Evolutionary conservation across 441 rosid species (phyloP).

Genomic region (Mallotus japonicus): DNA sequence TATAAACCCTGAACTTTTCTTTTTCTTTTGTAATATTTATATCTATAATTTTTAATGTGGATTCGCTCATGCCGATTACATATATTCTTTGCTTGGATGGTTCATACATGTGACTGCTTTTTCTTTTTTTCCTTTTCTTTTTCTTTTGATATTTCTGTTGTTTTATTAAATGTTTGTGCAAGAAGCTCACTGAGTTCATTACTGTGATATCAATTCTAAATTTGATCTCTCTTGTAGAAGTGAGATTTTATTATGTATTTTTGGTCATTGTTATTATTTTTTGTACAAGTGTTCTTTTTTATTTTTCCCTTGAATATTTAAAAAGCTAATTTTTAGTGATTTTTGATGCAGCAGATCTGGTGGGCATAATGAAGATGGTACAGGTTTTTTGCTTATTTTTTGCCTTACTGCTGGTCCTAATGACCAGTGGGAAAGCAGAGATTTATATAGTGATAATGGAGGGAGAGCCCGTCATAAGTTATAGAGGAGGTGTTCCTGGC

Average conservation of each 20-base stretch:
- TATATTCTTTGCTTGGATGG: slow-evolving; percentile 11
- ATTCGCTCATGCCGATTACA: not conserved
- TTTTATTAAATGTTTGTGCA: slow-evolving; percentile 7
- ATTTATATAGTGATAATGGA: slow-evolving; percentile 81
- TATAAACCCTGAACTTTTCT: not conserved
- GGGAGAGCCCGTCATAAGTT: slow-evolving; percentile 90
- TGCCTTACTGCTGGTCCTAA: slow-evolving; percentile 33
- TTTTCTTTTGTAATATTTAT: slow-evolving; percentile 20
- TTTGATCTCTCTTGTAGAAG: not conserved
- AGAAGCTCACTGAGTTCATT: not conserved
- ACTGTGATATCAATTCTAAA: not conserved
- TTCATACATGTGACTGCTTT: not conserved
- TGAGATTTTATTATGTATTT: no score
- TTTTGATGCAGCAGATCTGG: slow-evolving; percentile 39
- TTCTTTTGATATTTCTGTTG: not conserved
- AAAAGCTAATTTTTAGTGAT: slow-evolving; percentile 14
- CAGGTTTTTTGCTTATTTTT: slow-evolving; percentile 30
- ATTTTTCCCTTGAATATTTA: not conserved
- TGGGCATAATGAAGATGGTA: slow-evolving; percentile 38
- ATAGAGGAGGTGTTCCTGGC: slow-evolving; percentile 81
- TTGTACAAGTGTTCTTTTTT: not conserved
- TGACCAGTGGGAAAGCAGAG: slow-evolving; percentile 56
- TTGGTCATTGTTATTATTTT: not conserved
- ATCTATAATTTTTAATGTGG: slow-evolving; percentile 7
- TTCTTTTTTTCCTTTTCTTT: slow-evolving; percentile 8